Evolutionary conservation across 2,329 filamentous ascomycete species (phyloP), one percentile per base, ranked within the genome.

Genomic region (Botryotinia narcissicola): DNA sequence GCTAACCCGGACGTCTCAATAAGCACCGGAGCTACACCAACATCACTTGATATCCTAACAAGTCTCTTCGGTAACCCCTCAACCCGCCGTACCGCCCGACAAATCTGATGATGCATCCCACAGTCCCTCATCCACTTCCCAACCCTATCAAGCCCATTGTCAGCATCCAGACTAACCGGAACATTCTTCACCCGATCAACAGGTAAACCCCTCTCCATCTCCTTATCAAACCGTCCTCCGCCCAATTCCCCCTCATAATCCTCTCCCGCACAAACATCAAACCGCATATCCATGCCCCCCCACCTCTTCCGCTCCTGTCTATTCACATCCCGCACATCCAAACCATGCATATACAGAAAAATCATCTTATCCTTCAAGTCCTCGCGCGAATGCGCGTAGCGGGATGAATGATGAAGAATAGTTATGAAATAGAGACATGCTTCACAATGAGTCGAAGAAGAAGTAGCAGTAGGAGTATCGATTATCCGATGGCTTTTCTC

Each of bases 71-170:
- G 48, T 54, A 54, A 16, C n/a, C 10, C 7, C 14, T 16, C 2
- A n/a, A 16, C 25, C 0, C 12, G 2, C 14, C 16, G 25, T 16
- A 6, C 0, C 6, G 48, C 2, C 12, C 25, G 48, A n/a, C 10
- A 54, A 54, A 54, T n/a, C 25, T n/a, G 12, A n/a, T 54, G 48
- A 54, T 29, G 2, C 25, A 14, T 29, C 48, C 25, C 48, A n/a
- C 25, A 54, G 29, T 54, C 25, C 12, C 0, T 16, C 25, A 54
- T 54, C 25, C 48, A 54, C 0, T n/a, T n/a, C 14, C 7, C 14
- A 29, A 54, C 12, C 14, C 4, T 25, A 7, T 54, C 48, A 14
- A 54, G n/a, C 5, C 48, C 48, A 54, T 54, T 12, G 8, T n/a
- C 10, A 14, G 1, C 4, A 54, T 7, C 12, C 25, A n/a, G 0